Base-by-base conservation (phyloP, 805 yeast genomes). In the Kluyveromyces lactis region DNA sequence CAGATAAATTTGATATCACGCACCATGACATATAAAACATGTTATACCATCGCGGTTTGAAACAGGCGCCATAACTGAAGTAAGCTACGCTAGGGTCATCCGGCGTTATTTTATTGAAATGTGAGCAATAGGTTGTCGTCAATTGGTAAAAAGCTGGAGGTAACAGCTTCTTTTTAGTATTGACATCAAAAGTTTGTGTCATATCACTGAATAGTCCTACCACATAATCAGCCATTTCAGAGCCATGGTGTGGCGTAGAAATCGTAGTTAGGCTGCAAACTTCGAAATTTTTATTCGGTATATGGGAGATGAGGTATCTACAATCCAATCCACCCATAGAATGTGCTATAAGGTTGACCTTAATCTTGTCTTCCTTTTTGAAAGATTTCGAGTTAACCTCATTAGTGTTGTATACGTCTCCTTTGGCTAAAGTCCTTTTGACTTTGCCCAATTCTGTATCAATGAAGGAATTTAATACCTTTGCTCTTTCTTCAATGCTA, bases 311-410 rank as follows among this genome's bases (percentile, higher is more conserved):
- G 47, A 89, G 59, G 54, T 78, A 85, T 38, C 97, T 64, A 26
- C 87, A 75, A 53, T 89, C 96, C 23, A 87, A 63, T 0, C 97
- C 97, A 4, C 97, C 97, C 96, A 87, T 86, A 0, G 95, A 86
- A 55, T 87, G 97, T 4, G 92, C 92, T 18, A 87, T 68, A 32
- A 87, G 56, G 52, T 89, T 89, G 12, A 87, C 69, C 43, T 76
- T 77, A 16, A 77, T 47, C 10, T 63, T 64, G 18, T 59, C 56
- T 12, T 51, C 48, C 9, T 47, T 44, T 4, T 31, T 24, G 11
- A 33, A 35, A 11, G 36, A 36, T 12, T 34, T 42, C 12, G 42
- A 30, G 15, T 30, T 37, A 10, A 19, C 42, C 10, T 38, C 21
- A 2, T 39, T 36, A 8, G 41, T 42, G 27, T 61, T 53, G 42